Percentiles rank a stretch among this genome's conserved stretches.
phyloP scores from a whole-genome alignment of 768 basidiomycete genomes.

The Leucogyrophana mollusca region DNA sequence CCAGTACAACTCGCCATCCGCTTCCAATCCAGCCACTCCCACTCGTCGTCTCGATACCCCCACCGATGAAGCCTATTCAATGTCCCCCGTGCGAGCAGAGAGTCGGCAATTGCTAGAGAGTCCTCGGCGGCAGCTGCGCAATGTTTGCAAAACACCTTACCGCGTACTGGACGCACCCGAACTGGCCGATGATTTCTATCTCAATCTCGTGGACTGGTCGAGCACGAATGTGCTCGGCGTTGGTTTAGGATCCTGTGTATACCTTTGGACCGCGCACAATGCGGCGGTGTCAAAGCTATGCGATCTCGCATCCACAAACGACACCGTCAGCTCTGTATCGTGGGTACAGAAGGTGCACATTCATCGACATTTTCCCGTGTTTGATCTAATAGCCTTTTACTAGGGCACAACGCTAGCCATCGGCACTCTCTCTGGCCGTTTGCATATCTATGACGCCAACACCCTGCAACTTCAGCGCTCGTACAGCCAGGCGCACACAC shows the following conservation, averaged over 20 bases:
- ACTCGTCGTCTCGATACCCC: conserved; percentile 73
- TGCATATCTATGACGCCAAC: conserved; percentile 93
- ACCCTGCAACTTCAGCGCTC: conserved; percentile 74
- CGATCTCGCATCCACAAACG: conserved; percentile 62
- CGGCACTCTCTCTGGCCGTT: conserved; percentile 83
- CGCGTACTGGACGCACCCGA: conserved; percentile 97
- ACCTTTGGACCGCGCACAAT: conserved; percentile 96
- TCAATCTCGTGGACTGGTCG: conserved; percentile 97
- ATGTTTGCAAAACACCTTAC: conserved; percentile 92
- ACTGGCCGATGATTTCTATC: conserved; percentile 96
- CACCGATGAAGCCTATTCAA: conserved; percentile 84
- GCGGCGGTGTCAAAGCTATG: conserved; percentile 90
- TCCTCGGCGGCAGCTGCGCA: conserved; percentile 77
- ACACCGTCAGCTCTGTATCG: conserved; percentile 82
- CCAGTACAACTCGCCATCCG: conserved; percentile 62
- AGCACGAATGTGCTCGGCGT: conserved; percentile 94
- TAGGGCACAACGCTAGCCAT: conserved; percentile 88
- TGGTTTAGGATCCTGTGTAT: conserved; percentile 88
- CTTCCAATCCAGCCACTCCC: conserved; percentile 57
- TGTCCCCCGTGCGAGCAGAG: conserved; percentile 84
- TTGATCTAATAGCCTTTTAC: neutral
- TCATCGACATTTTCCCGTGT: neutral
- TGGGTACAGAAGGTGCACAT: conserved; percentile 79
- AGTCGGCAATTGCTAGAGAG: conserved; percentile 81
- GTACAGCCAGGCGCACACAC: conserved; percentile 80